Conservation (phyloP, 2,329 filamentous ascomycete genomes). For the Orbilia javanica region DNA sequence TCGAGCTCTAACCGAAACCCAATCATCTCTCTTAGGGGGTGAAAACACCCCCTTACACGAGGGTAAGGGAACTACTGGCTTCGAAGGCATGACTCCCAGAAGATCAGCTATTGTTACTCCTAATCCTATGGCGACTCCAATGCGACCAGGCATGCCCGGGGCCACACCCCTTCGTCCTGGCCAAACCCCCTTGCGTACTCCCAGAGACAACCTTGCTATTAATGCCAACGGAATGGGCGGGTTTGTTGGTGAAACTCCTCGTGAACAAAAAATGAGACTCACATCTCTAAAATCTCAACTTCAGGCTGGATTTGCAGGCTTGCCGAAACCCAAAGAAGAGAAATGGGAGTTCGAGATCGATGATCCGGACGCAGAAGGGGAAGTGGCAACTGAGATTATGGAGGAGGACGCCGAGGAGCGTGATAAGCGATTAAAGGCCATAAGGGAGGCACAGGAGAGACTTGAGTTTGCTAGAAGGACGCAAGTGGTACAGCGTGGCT, state of each 20-base stretch:
- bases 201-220: constrained; percentile 85
- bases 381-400: constrained; percentile 45
- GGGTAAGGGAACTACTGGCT: constrained; percentile 84
- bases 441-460: constrained; percentile 74
- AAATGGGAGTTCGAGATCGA: constrained; percentile 85
- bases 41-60: constrained; percentile 92
- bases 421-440: constrained; percentile 76
- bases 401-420: constrained; percentile 78
- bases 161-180: constrained; percentile 72
- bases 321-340: constrained; percentile 91
- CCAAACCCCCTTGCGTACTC: constrained; percentile 87
- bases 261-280: constrained; percentile 79
- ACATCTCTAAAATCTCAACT: constrained; percentile 77
- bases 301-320: constrained; percentile 78
- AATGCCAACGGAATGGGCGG: constrained; percentile 79
- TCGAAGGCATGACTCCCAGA: constrained; percentile 84
- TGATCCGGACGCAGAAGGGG: constrained; percentile 66
- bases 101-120: constrained; percentile 88
- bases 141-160: constrained; percentile 78
- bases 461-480: constrained; percentile 85
- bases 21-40: constrained; percentile 91
- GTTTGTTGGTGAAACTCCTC: constrained; percentile 79
- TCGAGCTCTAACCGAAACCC: constrained; percentile 87
- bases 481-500: constrained; percentile 86
- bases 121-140: constrained; percentile 92